These are phyloP conservation scores for Prillingera fragicola DNA, from an alignment of 1,284 basidiomycete genomes.

Conservation along the genomic window DNA sequence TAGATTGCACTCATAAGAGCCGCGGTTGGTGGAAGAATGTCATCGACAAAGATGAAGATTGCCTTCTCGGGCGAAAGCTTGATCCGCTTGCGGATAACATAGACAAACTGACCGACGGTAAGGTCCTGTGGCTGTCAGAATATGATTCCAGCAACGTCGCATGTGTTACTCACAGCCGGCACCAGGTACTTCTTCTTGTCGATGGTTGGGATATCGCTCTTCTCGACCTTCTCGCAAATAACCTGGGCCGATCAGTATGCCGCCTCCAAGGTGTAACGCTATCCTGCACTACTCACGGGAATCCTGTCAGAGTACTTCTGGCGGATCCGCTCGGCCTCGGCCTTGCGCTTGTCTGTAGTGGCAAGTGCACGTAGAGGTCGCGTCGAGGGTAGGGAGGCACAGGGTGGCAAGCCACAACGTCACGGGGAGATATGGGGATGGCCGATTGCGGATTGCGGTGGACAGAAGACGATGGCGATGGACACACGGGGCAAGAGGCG, in stretches of 20 bases:
- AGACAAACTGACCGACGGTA: constrained; percentile 98
- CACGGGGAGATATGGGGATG: background rate
- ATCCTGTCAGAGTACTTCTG: constrained; percentile 99
- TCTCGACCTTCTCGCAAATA: constrained; percentile 99
- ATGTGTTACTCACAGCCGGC: constrained; percentile 63
- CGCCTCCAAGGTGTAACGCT: no score
- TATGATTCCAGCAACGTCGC: background rate
- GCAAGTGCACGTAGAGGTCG: background rate
- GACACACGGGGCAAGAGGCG: no score
- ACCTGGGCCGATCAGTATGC: constrained; percentile 57
- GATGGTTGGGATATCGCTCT: constrained; percentile 97
- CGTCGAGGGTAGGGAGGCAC: background rate
- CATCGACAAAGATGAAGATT: constrained; percentile 98
- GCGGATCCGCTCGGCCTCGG: constrained; percentile 84
- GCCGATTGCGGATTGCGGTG: background rate
- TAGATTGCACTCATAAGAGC: constrained; percentile 99
- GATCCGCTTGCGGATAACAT: constrained; percentile 98
- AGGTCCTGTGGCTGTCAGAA: constrained; percentile 62
- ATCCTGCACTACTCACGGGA: constrained; percentile 60
- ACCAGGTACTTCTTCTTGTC: constrained; percentile 99
- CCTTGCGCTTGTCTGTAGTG: constrained; percentile 88
- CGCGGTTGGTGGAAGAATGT: constrained; percentile 95
- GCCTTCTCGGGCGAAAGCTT: constrained; percentile 99
- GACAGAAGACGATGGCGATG: background rate
- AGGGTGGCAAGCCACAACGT: background rate